A percentile compares a stretch with the other conserved stretches of the same genome.
These are phyloP conservation scores for Cladosporium sp. DNA, from an alignment of 2,329 filamentous ascomycete genomes.

Conservation along the genomic window DNA sequence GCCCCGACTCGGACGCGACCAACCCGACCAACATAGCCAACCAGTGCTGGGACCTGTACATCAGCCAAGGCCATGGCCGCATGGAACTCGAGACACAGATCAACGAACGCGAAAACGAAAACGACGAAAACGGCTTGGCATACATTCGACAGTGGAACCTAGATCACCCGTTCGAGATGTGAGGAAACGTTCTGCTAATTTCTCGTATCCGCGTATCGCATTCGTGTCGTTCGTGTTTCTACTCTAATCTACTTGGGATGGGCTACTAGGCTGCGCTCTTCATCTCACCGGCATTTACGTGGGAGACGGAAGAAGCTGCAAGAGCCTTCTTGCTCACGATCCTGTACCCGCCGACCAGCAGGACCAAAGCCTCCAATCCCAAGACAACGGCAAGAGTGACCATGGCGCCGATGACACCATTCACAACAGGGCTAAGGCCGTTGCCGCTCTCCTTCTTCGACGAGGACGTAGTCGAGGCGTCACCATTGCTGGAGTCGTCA, in stretches of 20 bases:
- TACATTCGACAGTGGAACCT: neutral
- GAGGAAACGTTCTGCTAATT: neutral
- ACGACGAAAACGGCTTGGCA: neutral
- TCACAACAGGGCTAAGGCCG: conserved; percentile 68
- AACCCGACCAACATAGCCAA: conserved; percentile 49
- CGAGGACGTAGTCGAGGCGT: conserved; percentile 28
- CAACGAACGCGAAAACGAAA: neutral
- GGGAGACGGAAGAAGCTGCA: conserved; percentile 14
- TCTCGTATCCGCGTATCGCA: neutral
- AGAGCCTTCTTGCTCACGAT: conserved; percentile 58
- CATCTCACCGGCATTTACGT: neutral
- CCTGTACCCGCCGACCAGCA: conserved; percentile 59
- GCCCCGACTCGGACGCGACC: conserved; percentile 38
- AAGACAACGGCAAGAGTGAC: conserved; percentile 66
- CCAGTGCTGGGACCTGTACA: conserved; percentile 46
- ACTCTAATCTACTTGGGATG: neutral
- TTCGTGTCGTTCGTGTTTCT: neutral
- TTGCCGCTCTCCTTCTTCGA: conserved; percentile 30
- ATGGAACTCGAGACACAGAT: conserved; percentile 8
- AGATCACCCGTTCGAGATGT: neutral
- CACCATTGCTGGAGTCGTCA: conserved; percentile 29
- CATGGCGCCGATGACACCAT: conserved; percentile 76
- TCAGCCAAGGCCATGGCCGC: neutral
- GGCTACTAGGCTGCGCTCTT: conserved; percentile 10
- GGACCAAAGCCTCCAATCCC: conserved; percentile 53